These are phyloP conservation scores for Arthrobotrys pseudoclavata DNA, from an alignment of 2,329 filamentous ascomycete genomes.

Conservation along the genomic window DNA sequence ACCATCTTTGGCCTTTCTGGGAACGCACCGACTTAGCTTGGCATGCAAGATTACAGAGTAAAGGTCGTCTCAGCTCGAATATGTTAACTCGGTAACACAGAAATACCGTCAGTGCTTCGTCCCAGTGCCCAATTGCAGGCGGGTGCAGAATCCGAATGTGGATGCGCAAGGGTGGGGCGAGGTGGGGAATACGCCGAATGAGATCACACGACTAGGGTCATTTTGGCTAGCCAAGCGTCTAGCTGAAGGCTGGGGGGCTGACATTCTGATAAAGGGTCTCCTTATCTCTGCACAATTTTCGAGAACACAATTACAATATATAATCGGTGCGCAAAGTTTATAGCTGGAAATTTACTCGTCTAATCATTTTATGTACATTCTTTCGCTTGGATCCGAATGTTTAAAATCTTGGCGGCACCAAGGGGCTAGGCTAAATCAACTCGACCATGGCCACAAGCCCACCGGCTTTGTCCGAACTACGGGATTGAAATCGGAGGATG, in stretches of 20 bases:
- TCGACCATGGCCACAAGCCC: slow-evolving; percentile 8
- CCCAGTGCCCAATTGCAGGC: slow-evolving; percentile 25
- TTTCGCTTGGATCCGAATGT: slow-evolving; percentile 46
- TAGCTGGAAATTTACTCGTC: slow-evolving; percentile 5
- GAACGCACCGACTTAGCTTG: slow-evolving; percentile 39
- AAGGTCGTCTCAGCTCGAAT: not conserved
- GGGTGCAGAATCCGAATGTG: slow-evolving; percentile 10
- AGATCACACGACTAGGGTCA: slow-evolving; percentile 48
- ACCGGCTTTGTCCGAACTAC: slow-evolving; percentile 47
- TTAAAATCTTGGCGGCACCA: slow-evolving; percentile 46
- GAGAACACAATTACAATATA: slow-evolving; percentile 7
- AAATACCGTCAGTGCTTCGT: slow-evolving; percentile 6
- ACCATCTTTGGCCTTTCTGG: slow-evolving; percentile 7
- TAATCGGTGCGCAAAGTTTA: not conserved
- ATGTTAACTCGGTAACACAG: slow-evolving; percentile 20
- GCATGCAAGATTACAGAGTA: slow-evolving; percentile 48
- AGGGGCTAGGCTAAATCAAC: slow-evolving; percentile 48
- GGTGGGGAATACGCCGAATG: slow-evolving; percentile 20
- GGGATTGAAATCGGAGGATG: slow-evolving; percentile 16
- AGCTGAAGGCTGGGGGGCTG: slow-evolving; percentile 21
- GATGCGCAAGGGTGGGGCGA: slow-evolving; percentile 7
- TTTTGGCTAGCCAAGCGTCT: slow-evolving; percentile 30
- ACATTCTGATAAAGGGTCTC: slow-evolving; percentile 20
- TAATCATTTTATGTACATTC: slow-evolving; percentile 8
- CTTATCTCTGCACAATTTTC: slow-evolving; percentile 39